A percentile compares a stretch with the other conserved stretches of the same genome.
phyloP scores from a whole-genome alignment of 208 protist genomes.

The Acanthamoeba divionensis region DNA sequence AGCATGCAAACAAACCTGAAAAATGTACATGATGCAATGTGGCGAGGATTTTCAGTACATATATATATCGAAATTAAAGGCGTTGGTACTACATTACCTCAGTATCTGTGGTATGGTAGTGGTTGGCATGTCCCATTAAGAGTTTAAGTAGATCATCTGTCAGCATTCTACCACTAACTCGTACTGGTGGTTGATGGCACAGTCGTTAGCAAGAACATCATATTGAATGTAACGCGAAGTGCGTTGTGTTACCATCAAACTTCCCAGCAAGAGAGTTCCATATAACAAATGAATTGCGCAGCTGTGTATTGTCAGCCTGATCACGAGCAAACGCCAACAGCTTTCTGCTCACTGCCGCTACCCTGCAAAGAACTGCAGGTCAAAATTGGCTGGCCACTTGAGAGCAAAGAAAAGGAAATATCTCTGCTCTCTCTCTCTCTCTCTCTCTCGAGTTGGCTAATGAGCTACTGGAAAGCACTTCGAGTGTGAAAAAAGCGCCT shows the following conservation, averaged over 20 bases:
- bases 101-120: neutral
- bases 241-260: neutral
- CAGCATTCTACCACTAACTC: neutral
- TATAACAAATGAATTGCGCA: neutral
- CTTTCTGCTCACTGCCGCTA: neutral
- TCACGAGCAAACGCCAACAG: neutral
- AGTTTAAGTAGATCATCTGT: neutral
- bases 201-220: neutral
- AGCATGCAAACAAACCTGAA: neutral
- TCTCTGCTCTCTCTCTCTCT: too few relatives aligned
- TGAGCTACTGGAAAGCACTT: too few relatives aligned
- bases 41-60: neutral
- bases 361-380: too few relatives aligned
- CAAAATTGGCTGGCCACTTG: too few relatives aligned
- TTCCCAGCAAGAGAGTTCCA: constrained; percentile 30
- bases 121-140: constrained; percentile 1
- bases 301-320: neutral
- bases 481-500: too few relatives aligned
- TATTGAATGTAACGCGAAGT: too few relatives aligned
- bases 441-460: too few relatives aligned
- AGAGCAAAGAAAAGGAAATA: too few relatives aligned
- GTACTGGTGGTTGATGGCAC: neutral
- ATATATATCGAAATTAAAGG: neutral
- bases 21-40: neutral
- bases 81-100: neutral